Conservation (phyloP, 352 stramenopile genomes). For the Globisporangium nagaii region DNA sequence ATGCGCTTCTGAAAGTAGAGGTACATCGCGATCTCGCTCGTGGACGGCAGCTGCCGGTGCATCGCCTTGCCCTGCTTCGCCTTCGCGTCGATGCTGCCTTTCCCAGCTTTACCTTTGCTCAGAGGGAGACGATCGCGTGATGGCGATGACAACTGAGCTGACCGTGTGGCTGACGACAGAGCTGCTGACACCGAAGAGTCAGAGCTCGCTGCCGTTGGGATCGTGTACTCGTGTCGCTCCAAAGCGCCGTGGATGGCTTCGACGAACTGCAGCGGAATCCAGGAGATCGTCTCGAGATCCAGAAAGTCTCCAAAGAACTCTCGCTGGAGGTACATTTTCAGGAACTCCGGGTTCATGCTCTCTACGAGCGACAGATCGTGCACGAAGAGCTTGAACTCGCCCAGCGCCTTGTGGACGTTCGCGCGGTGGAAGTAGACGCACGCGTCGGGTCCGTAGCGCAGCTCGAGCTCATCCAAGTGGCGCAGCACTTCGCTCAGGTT, state of each 20-base stretch:
- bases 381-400: slow-evolving; percentile 34
- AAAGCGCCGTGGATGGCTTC: slow-evolving; percentile 30
- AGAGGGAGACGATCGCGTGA: neutral
- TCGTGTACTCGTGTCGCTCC: slow-evolving; percentile 31
- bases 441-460: slow-evolving; percentile 44
- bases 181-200: neutral
- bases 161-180: neutral
- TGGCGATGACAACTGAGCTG: neutral
- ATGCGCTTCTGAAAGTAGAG: slow-evolving; percentile 40
- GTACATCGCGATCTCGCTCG: slow-evolving; percentile 33
- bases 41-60: neutral
- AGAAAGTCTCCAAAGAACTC: slow-evolving; percentile 46
- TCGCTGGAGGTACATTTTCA: slow-evolving; percentile 27
- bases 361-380: slow-evolving; percentile 47
- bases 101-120: neutral
- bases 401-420: slow-evolving; percentile 39
- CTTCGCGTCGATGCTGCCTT: neutral
- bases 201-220: slow-evolving; percentile 8
- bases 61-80: neutral
- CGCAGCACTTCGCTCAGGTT: slow-evolving; percentile 37
- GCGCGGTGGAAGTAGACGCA: slow-evolving; percentile 60
- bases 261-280: slow-evolving; percentile 40
- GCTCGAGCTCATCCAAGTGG: slow-evolving; percentile 51
- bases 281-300: slow-evolving; percentile 53
- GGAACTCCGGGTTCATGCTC: slow-evolving; percentile 36